Evolutionary conservation across 257 asterid species (phyloP).

Genomic region (Forsythia suspensa): DNA sequence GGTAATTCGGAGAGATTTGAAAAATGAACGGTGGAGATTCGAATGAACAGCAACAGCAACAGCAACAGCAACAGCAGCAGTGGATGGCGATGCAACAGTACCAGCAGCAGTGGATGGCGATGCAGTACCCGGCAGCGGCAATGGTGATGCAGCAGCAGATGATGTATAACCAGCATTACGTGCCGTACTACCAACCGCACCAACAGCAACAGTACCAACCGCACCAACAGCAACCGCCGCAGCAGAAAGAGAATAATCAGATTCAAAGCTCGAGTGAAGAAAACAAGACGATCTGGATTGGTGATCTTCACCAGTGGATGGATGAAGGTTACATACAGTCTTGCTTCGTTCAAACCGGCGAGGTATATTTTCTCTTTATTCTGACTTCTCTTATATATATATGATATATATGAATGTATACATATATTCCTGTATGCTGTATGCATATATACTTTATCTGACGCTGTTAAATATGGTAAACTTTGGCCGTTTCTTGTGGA

Average conservation of each 20-base stretch:
- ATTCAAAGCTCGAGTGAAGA: slow-evolving; percentile 61
- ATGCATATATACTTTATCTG: neutral
- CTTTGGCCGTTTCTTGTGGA: neutral
- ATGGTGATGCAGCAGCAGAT: slow-evolving; percentile 69
- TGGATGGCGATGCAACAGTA: slow-evolving; percentile 83
- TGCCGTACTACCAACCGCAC: slow-evolving; percentile 50
- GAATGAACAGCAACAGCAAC: slow-evolving; percentile 51
- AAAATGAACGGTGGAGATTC: slow-evolving; percentile 73
- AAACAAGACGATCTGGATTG: slow-evolving; percentile 86
- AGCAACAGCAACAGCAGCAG: slow-evolving; percentile 47
- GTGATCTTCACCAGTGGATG: slow-evolving; percentile 93
- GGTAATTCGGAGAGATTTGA: neutral
- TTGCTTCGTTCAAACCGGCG: slow-evolving; percentile 63
- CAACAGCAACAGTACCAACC: slow-evolving; percentile 39
- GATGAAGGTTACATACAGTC: slow-evolving; percentile 72
- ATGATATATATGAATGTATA: no score
- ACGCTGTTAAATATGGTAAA: neutral
- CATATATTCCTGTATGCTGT: no score
- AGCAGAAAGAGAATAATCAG: slow-evolving; percentile 40
- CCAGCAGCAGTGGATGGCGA: slow-evolving; percentile 77
- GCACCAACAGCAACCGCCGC: slow-evolving; percentile 33
- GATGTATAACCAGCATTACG: slow-evolving; percentile 65
- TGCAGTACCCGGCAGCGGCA: slow-evolving; percentile 60
- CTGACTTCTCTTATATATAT: neutral
- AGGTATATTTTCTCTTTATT: slow-evolving; percentile 36